Percentiles rank a stretch among this genome's conserved stretches.
Evolutionary conservation across 768 basidiomycete genomes (phyloP).

Genomic region (Jaapia argillacea): DNA sequence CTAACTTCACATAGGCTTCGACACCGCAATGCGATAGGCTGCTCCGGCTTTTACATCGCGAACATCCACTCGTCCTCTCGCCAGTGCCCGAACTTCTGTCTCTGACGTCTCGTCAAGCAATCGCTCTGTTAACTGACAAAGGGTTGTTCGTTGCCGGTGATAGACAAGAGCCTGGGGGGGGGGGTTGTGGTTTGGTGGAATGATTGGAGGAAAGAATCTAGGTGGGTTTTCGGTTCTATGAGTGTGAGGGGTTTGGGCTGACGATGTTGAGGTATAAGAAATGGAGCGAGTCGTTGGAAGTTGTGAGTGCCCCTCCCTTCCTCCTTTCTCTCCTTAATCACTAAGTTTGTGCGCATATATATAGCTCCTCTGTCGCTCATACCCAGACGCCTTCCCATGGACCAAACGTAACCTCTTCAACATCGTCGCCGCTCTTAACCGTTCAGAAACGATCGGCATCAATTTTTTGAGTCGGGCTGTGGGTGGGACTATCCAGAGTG

Average conservation of each 20-base stretch:
- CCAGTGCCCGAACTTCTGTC: conserved; percentile 57
- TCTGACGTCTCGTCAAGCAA: conserved; percentile 50
- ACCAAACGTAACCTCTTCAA: no score
- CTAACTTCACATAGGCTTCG: background rate
- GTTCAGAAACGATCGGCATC: conserved; percentile 51
- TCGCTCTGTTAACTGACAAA: conserved; percentile 71
- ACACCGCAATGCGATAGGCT: conserved; percentile 35
- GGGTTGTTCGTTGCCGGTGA: conserved; percentile 92
- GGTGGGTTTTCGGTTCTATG: no score
- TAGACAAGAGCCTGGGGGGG: conserved; percentile 66
- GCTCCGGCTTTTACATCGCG: conserved; percentile 61
- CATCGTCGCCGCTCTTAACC: conserved; percentile 76
- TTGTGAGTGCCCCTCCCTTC: no score
- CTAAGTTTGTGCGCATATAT: conserved; percentile 7
- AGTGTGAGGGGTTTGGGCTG: no score
- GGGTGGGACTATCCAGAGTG: conserved; percentile 58
- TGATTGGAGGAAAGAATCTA: conserved; percentile 74
- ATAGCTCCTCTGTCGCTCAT: conserved; percentile 68
- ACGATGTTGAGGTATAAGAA: conserved; percentile 10
- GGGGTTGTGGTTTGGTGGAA: conserved; percentile 81
- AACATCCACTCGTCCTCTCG: conserved; percentile 49
- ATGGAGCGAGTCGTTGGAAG: conserved; percentile 13
- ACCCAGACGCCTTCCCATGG: conserved; percentile 75
- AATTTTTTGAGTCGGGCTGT: conserved; percentile 57
- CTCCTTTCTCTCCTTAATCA: conserved; percentile 6